Evolutionary conservation across 176 grass and related monocot genomes (phyloP).

Genomic region (Bromus sterilis): DNA sequence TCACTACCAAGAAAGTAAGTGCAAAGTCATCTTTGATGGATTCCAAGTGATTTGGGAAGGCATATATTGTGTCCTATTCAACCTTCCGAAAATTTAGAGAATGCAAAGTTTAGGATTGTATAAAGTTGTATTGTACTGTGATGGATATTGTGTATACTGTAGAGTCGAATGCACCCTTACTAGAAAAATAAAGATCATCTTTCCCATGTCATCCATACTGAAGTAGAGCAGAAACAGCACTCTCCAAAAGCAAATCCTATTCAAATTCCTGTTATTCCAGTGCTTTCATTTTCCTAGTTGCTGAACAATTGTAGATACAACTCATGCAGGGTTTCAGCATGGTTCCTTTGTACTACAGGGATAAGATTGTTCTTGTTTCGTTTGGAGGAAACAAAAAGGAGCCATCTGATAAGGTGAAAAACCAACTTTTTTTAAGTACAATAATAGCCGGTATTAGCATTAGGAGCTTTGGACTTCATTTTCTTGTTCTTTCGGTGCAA

Average conservation of each 20-base stretch:
- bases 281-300: background rate
- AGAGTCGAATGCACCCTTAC: background rate
- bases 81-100: background rate
- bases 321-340: slow-evolving; percentile 87
- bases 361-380: slow-evolving; percentile 83
- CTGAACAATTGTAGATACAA: slow-evolving; percentile 9
- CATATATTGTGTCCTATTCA: background rate
- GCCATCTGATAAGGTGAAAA: slow-evolving; percentile 83
- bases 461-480: background rate
- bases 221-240: background rate
- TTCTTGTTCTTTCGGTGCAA: background rate
- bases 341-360: slow-evolving; percentile 81
- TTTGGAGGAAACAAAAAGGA: slow-evolving; percentile 98
- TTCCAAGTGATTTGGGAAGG: background rate
- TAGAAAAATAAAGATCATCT: background rate
- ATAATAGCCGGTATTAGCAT: background rate
- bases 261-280: background rate
- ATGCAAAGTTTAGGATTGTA: background rate
- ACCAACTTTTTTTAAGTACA: background rate
- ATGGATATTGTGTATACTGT: background rate
- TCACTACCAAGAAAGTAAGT: slow-evolving; percentile 84
- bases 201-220: background rate
- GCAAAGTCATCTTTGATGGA: slow-evolving; percentile 3
- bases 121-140: background rate
- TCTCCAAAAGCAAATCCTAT: background rate